Evolutionary conservation across 495 filamentous ascomycete genomes (phyloP).

Genomic region (Podospora sp.): DNA sequence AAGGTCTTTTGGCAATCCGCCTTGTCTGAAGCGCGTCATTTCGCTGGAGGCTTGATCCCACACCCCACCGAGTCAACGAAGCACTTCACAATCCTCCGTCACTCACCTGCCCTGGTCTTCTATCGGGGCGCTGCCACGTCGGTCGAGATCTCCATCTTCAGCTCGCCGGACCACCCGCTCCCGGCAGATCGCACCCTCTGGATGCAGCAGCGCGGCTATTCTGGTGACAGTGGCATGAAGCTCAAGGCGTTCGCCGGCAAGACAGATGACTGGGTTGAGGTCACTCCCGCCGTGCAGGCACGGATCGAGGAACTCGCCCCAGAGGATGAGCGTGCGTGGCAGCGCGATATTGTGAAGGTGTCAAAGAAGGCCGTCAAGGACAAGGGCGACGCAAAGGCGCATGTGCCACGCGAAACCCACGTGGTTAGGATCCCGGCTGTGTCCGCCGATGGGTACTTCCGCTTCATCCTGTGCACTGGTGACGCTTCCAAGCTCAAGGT

Average conservation of each 20-base stretch:
- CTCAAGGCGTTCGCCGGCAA: constrained; percentile 60
- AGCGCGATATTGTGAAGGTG: constrained; percentile 65
- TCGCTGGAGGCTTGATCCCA: constrained; percentile 63
- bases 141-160: constrained; percentile 63
- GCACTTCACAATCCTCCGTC: constrained; percentile 67
- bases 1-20: constrained; percentile 46
- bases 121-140: constrained; percentile 66
- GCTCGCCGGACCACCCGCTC: constrained; percentile 51
- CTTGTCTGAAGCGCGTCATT: constrained; percentile 61
- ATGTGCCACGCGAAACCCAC: constrained; percentile 60
- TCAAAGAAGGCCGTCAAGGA: constrained; percentile 50
- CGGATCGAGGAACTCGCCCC: constrained; percentile 48
- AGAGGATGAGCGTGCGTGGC: constrained; percentile 63
- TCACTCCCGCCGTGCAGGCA: constrained; percentile 59
- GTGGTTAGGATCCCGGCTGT: constrained; percentile 64
- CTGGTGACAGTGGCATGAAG: constrained; percentile 68
- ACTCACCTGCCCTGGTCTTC: constrained; percentile 63
- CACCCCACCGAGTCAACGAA: constrained; percentile 66
- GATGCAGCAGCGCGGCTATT: constrained; percentile 68
- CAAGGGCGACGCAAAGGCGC: constrained; percentile 47
- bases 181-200: constrained; percentile 62
- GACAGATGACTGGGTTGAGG: constrained; percentile 63
- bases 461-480: constrained; percentile 62
- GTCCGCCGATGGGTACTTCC: constrained; percentile 67
- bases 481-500: constrained; percentile 46